Base-by-base conservation (phyloP, 306 rosid genomes). In the Medicago arabica region DNA sequence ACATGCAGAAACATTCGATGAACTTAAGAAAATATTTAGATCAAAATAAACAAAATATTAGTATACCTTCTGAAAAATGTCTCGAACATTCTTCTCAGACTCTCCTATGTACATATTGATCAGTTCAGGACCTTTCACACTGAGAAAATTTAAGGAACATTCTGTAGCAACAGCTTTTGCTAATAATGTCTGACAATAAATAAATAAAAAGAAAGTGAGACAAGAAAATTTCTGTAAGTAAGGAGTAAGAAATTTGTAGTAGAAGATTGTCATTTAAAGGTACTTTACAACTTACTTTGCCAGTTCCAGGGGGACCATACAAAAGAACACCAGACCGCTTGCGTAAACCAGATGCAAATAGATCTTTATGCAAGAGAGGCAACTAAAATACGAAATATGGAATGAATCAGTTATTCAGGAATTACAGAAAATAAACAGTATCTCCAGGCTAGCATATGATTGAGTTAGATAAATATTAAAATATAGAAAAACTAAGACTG, bases 161-260 rank as follows among this genome's bases (percentile, higher is more conserved):
- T 92, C 96, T 4, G 99, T 92, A 63, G 99, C 99, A 82, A 95
- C 97, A 73, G 97, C 99, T 90, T 95, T 95, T 81, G 97, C 99
- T 77, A 95, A 83, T 75, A 95, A 83, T 54, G 99, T 92, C 99
- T 92, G 84, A 49, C 28, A 75, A 50, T 47, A 67, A 62, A 69
- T 77, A 65, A 62, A 51, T 40, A 71, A n/a, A 51, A 54, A 44
- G 50, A 41, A 18, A 69, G 75, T 47, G 78, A 23, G 5, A 31
- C 34, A 43, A 43, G 40, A 64, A 74, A 68, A 34, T 7, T 49
- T 53, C n/a, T 2, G 39, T 71, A 47, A 82, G 68, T 7, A 6
- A 71, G 57, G 36, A 57, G 39, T 21, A 39, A 59, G 31, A 67
- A 18, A 68, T 41, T 17, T 12, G 31, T 55, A 41, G 62, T 72